phyloP scores from a whole-genome alignment of 345 rosid species.

The Linum tenue region DNA sequence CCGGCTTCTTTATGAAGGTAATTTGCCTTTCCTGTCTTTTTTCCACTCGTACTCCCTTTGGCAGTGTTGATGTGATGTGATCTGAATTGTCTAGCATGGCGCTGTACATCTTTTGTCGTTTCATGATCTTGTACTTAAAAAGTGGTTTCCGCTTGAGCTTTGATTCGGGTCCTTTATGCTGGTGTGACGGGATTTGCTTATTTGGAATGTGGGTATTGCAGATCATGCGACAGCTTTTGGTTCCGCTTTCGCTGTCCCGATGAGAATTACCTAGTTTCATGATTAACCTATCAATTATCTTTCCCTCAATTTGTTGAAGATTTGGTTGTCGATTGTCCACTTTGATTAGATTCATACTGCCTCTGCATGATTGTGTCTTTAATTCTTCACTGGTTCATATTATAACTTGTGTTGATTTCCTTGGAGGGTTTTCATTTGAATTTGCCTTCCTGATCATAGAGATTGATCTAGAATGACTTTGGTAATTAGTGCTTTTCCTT shows the following conservation, averaged over 20 bases:
- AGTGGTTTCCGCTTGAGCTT: not conserved
- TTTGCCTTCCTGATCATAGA: not conserved
- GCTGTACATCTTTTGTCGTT: not conserved
- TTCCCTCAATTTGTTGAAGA: too few relatives aligned
- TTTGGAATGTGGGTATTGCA: too few relatives aligned
- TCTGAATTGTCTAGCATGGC: too few relatives aligned
- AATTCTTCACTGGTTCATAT: not conserved
- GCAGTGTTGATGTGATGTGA: too few relatives aligned
- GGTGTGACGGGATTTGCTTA: not conserved
- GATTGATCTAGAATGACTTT: not conserved
- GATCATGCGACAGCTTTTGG: too few relatives aligned
- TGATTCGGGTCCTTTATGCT: not conserved
- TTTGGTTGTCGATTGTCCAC: not conserved
- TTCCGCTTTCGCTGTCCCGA: too few relatives aligned
- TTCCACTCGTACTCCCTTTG: too few relatives aligned
- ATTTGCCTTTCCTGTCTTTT: not conserved
- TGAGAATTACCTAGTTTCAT: too few relatives aligned
- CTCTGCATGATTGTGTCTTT: not conserved
- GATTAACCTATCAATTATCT: too few relatives aligned
- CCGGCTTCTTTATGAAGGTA: conserved; percentile 35
- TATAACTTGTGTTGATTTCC: not conserved
- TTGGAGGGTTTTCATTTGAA: not conserved
- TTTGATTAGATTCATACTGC: not conserved
- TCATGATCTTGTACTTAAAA: not conserved
- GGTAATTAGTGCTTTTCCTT: not conserved